Evolutionary conservation across 495 filamentous ascomycete genomes (phyloP).

Genomic region (Saxispiralis lemnorum): DNA sequence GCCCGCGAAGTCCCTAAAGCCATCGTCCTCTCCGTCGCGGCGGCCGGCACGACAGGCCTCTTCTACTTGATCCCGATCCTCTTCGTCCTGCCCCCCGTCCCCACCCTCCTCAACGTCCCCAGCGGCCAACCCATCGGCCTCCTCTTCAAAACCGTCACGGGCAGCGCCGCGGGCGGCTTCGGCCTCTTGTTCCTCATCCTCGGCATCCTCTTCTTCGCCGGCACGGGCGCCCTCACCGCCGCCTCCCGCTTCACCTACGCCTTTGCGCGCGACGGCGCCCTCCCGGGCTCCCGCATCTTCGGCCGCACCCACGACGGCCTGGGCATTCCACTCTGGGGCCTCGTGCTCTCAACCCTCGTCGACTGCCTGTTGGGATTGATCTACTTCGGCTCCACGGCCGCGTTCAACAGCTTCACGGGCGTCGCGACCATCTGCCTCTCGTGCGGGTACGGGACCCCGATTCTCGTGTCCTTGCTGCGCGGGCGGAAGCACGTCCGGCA

Average conservation of each 20-base stretch:
- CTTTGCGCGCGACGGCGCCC: slow-evolving; percentile 55
- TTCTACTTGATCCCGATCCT: slow-evolving; percentile 44
- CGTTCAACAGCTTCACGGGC: slow-evolving; percentile 46
- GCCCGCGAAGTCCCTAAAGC: slow-evolving; percentile 40
- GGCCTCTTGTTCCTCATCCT: slow-evolving; percentile 56
- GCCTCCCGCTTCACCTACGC: slow-evolving; percentile 17
- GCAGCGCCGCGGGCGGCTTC: slow-evolving; percentile 45
- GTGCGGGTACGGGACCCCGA: slow-evolving; percentile 45
- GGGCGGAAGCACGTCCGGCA: slow-evolving; percentile 30
- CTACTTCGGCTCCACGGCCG: slow-evolving; percentile 52
- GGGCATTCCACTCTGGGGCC: slow-evolving; percentile 48
- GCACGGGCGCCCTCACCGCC: slow-evolving; percentile 2
- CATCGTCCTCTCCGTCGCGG: slow-evolving; percentile 40
- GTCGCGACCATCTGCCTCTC: slow-evolving; percentile 48
- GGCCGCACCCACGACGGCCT: slow-evolving; percentile 42
- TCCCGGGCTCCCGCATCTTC: slow-evolving; percentile 48
- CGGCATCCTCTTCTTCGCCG: slow-evolving; percentile 31
- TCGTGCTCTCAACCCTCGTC: slow-evolving; percentile 41
- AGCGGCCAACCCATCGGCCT: slow-evolving; percentile 41
- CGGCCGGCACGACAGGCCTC: slow-evolving; percentile 41
- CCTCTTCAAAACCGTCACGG: slow-evolving; percentile 41
- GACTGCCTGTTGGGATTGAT: slow-evolving; percentile 53
- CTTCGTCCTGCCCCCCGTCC: slow-evolving; percentile 41
- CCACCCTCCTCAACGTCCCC: slow-evolving; percentile 31
- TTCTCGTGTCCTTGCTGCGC: slow-evolving; percentile 39